Evolutionary conservation across 805 yeast genomes (phyloP), one percentile per base, ranked within the genome.

Genomic region (Candida arabinofermentans): DNA sequence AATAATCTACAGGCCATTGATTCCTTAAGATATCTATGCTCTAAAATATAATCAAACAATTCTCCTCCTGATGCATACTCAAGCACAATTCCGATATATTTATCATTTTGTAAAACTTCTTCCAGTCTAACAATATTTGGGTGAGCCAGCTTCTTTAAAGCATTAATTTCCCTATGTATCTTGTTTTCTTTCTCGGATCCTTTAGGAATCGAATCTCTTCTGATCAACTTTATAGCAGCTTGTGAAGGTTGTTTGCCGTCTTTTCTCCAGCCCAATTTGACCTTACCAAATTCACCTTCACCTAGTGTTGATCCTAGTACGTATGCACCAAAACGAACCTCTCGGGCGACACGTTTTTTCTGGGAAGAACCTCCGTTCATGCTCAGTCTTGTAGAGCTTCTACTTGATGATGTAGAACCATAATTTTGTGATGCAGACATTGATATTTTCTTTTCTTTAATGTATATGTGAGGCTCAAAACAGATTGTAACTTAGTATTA

Each of bases 61-160:
- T 93, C 99, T 40, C 99, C 99, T 12, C 98, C 98, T 2, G 95
- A 84, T 2, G 98, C 98, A 64, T 91, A 93, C 57, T 93, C 98
- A 43, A 93, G 72, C 2, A 93, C 98, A 21, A 93, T 93, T 18
- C 99, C 99, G 46, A 93, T 90, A 64, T 93, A 91, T 58, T 87
- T 86, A 37, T 95, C 96, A 58, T 87, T 85, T 62, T 90, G 95
- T 61, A 93, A 72, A 18, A 93, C 97, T 58, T 91, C 96, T 50
- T 89, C 96, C 41, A 93, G 69, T 47, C 82, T 77, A 37, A 93
- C 95, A 53, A 93, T 90, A 62, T 93, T 91, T 18, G 99, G 99
- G 64, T 93, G 99, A 38, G 85, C 81, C 44, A 89, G 70, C 50
- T 83, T 79, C 56, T 86, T 83, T 48, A 93, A 68, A 3, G 96